Evolutionary conservation across 2,329 filamentous ascomycete genomes (phyloP).

Genomic region (Clarireedia monteithiana): DNA sequence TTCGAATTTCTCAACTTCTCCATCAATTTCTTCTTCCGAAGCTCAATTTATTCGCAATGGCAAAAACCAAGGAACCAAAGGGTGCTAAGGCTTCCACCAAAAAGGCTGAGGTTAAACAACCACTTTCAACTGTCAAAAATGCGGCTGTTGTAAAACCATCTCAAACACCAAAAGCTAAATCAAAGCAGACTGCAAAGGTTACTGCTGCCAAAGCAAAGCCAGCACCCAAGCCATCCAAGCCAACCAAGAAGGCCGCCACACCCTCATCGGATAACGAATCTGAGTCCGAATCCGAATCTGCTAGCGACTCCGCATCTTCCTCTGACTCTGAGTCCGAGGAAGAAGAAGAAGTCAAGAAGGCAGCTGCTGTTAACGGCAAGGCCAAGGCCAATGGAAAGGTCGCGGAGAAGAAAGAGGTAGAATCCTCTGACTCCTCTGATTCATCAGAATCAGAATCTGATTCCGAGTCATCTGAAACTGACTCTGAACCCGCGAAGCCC

Average conservation of each 20-base stretch:
- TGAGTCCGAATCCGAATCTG: slow-evolving; percentile 29
- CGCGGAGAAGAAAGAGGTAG: slow-evolving; percentile 31
- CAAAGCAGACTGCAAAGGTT: slow-evolving; percentile 58
- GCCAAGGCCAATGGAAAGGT: slow-evolving; percentile 10
- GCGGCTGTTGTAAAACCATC: slow-evolving; percentile 60
- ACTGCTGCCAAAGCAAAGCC: slow-evolving; percentile 29
- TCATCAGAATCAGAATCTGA: slow-evolving; percentile 23
- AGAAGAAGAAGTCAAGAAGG: slow-evolving; percentile 28
- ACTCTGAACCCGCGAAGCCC: slow-evolving; percentile 15
- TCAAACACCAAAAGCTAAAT: slow-evolving; percentile 57
- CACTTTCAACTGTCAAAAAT: slow-evolving; percentile 51
- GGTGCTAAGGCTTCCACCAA: slow-evolving; percentile 47
- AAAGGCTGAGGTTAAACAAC: slow-evolving; percentile 41
- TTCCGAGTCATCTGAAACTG: slow-evolving; percentile 14
- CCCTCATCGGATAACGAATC: slow-evolving; percentile 33
- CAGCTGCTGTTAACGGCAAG: slow-evolving; percentile 12
- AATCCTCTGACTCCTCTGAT: slow-evolving; percentile 28
- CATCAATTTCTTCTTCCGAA: neutral
- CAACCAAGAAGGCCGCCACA: slow-evolving; percentile 34
- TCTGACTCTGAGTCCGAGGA: slow-evolving; percentile 21
- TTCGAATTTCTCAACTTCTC: neutral
- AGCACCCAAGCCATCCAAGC: slow-evolving; percentile 31
- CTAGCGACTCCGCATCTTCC: slow-evolving; percentile 28
- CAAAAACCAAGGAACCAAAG: slow-evolving; percentile 58
- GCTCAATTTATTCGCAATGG: slow-evolving; percentile 42